Evolutionary conservation across 2,329 filamentous ascomycete species (phyloP).

Genomic region (Pyrenochaeta sp.): DNA sequence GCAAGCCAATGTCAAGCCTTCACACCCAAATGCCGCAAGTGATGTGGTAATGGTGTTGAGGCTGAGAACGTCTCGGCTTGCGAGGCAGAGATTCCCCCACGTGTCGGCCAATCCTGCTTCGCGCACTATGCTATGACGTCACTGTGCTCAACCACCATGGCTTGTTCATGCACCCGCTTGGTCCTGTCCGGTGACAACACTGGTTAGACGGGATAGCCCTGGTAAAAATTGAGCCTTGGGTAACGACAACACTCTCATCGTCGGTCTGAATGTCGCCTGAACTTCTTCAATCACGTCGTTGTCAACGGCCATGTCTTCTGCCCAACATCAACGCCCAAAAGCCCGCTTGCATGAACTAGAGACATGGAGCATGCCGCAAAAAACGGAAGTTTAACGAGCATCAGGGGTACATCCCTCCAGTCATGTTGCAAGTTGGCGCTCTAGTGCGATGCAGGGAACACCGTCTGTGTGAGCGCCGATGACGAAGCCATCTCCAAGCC

Average conservation of each 20-base stretch:
- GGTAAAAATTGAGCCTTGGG: slow-evolving; percentile 7
- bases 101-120: slow-evolving; percentile 4
- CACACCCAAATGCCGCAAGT: background rate
- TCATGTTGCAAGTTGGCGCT: slow-evolving; percentile 18
- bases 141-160: slow-evolving; percentile 5
- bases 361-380: slow-evolving; percentile 12
- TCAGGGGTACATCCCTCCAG: slow-evolving; percentile 16
- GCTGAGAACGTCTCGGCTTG: slow-evolving; percentile 4
- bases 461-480: slow-evolving; percentile 29
- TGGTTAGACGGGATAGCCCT: slow-evolving; percentile 29
- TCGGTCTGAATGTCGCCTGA: background rate
- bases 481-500: slow-evolving; percentile 32
- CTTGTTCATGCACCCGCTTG: slow-evolving; percentile 18
- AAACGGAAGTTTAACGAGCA: slow-evolving; percentile 14
- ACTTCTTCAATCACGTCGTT: background rate
- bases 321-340: slow-evolving; percentile 28
- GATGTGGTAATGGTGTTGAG: background rate
- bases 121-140: slow-evolving; percentile 29
- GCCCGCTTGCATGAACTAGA: slow-evolving; percentile 3
- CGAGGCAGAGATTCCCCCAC: slow-evolving; percentile 1
- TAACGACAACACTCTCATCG: slow-evolving; percentile 1
- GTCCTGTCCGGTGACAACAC: slow-evolving; percentile 22
- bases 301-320: slow-evolving; percentile 2
- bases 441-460: slow-evolving; percentile 14
- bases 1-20: background rate